Evolutionary conservation across 345 rosid genomes (phyloP).

Genomic region (Populus pruinosa): DNA sequence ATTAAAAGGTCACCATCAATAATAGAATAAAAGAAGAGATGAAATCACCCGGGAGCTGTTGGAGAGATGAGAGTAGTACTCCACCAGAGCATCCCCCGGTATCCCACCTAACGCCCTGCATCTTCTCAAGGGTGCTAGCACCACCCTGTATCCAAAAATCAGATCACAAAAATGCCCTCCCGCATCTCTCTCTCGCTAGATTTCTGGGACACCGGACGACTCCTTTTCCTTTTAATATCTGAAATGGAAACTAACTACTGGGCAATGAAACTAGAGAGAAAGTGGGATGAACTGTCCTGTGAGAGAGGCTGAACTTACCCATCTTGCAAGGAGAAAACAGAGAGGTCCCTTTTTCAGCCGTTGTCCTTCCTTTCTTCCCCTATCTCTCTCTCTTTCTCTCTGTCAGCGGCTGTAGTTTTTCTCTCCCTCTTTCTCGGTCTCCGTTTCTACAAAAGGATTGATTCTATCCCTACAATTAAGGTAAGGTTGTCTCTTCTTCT

Average conservation of each 20-base stretch:
- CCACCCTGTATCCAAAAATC: conserved; percentile 48
- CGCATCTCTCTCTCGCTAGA: no score
- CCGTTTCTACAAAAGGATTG: no score
- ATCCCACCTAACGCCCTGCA: conserved; percentile 77
- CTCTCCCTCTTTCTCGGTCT: no score
- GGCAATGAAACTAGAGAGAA: neutral
- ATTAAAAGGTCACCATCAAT: neutral
- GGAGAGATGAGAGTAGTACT: conserved; percentile 70
- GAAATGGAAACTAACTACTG: neutral
- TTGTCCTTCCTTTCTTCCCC: neutral
- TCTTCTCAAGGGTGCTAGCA: conserved; percentile 86
- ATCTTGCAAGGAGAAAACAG: conserved; percentile 68
- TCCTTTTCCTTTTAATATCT: no score
- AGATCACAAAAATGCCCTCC: no score
- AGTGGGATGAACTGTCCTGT: conserved; percentile 42
- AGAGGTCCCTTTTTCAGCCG: conserved; percentile 22
- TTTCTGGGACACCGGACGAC: no score
- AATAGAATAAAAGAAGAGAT: neutral
- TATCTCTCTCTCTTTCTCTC: no score
- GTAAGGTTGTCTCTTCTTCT: no score
- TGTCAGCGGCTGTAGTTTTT: no score
- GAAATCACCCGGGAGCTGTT: conserved; percentile 62
- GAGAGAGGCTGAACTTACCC: conserved; percentile 77
- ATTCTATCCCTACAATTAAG: no score
- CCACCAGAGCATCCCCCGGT: conserved; percentile 60